Evolutionary conservation across 1,284 basidiomycete genomes (phyloP), one percentile per base, ranked within the genome.

Genomic region (Cutaneotrichosporon spelunceum): DNA sequence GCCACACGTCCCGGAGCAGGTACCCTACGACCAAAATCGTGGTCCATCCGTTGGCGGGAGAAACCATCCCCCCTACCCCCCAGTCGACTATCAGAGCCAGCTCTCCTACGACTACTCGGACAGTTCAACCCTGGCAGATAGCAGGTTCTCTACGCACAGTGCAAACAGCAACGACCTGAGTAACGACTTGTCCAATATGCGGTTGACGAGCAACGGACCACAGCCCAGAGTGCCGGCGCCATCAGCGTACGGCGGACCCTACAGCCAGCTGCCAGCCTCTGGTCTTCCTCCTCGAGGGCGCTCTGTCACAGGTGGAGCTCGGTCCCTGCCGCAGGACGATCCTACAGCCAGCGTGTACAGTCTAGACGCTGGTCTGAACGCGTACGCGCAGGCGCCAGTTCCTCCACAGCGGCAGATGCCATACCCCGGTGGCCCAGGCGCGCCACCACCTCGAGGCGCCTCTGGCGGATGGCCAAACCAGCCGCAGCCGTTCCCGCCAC

Each of bases 301-400:
- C 21, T 63, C 59, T 4, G 59, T 66, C 6, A 69, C 70, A 1
- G 66, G 65, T 4, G 68, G 69, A 26, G 69, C 68, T 55, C 50
- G 60, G 1, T 26, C 59, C 4, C 42, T 52, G 8, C 24, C 59
- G 34, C 13, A 62, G 61, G 58, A 57, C 39, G 70, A 75, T 53
- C 71, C 68, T 3, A 63, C 75, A 1, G 76, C 77, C 0, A 76
- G 73, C 54, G 77, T 79, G 26, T 79, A 79, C 59, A 74, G 72
- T 39, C 57, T 79, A 36, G 77, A 79, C 62, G 72, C 73, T 5
- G 77, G 76, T 0, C 71, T 77, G 68, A 72, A 73, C 23, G 75
- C 72, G 21, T 78, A 78, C 61, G 60, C 56, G 7, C 44, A 42
- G 44, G 45, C 44, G 29, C 58, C 33, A 5, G 23, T 29, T 5